Base-by-base conservation (phyloP, 2,329 filamentous ascomycete genomes). In the Helicocarpus griseus region DNA sequence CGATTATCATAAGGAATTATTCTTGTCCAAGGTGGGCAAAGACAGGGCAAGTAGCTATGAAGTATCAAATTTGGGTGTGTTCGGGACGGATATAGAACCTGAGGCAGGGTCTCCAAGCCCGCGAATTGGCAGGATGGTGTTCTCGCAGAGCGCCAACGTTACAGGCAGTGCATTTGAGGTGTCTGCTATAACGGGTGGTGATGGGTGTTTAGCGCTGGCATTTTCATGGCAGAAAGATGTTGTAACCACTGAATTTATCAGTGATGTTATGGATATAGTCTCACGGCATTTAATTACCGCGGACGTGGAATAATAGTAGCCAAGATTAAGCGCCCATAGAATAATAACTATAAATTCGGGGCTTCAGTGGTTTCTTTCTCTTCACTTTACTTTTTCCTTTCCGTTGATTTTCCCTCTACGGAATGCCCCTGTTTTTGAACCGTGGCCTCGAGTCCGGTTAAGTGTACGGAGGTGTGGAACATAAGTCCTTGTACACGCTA, bases 31-130 rank as follows among this genome's bases (percentile, higher is more conserved):
- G 47, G 19, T 73, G 1, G 74, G 73, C 2, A 66, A 68, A 40
- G 57, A 63, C 2, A 61, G 75, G 2, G 60, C 57, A 0, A 57
- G 59, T 14, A 68, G 64, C 7, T 73, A 69, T 21, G 74, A 77
- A 54, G 51, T 77, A 6, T 75, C 74, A 0, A 77, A 75, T 57
- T 49, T 77, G 3, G 75, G 74, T 0, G 63, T 71, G 43, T 57
- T 57, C 13, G 7, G 28, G n/a, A 28, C 24, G 2, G 14, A 47
- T n/a, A 14, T 33, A 33, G 26, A 28, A 19, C 14, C 26, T 4
- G 7, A 28, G 9, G 22, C 24, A 24, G 48, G 19, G 13, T 26
- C 22, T 2, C n/a, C 2, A 3, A 31, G 2, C 8, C 58, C 65
- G 57, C 57, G 53, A 17, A 63, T 75, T 26, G 67, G 66, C 1